Base-by-base conservation (phyloP, 805 yeast species). In the Jamesozyma lodderae region DNA sequence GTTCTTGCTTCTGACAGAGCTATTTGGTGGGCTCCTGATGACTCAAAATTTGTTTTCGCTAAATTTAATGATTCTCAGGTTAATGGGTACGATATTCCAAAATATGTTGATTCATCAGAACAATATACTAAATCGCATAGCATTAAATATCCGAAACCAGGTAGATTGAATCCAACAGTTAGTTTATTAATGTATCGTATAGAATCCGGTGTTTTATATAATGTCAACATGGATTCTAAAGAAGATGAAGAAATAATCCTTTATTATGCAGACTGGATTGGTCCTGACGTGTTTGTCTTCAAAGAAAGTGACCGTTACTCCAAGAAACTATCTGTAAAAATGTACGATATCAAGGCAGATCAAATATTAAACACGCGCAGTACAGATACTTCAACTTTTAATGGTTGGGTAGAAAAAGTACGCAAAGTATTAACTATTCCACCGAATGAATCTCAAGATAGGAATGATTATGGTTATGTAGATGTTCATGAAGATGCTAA, bases 1-100 rank as follows among this genome's bases (percentile, higher is more conserved):
- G 83, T 83, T 1, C 59, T 77, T 10, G 69, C 69, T 0, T 49
- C 62, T 13, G 88, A 80, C 44, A 59, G 55, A 25, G 75, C 81
- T 0, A 61, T 81, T 10, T 81, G 86, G 82, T 82, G 90, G 87
- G 63, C 79, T 13, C 79, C 81, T 1, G 75, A 76, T 44, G 82
- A 79, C 45, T 55, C 73, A 1, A 63, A 63, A 38, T 44, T 81
- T 33, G 63, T 79, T 0, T 83, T 65, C 48, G 68, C 80, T 43
- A 69, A 63, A 44, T 67, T 73, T 17, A 69, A 82, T 48, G 88
- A 81, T 44, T 67, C 81, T 0, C 50, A 64, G 0, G 92, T 82
- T 1, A 70, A 70, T 1, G 57, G 59, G 4, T 75, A 72, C 43
- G 59, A 68, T 13, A 52, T 80, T 25, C 79, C 77, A 36, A 68